These are phyloP conservation scores for Phyllachora maydis DNA, from an alignment of 2,329 filamentous ascomycete species.

Conservation along the genomic window DNA sequence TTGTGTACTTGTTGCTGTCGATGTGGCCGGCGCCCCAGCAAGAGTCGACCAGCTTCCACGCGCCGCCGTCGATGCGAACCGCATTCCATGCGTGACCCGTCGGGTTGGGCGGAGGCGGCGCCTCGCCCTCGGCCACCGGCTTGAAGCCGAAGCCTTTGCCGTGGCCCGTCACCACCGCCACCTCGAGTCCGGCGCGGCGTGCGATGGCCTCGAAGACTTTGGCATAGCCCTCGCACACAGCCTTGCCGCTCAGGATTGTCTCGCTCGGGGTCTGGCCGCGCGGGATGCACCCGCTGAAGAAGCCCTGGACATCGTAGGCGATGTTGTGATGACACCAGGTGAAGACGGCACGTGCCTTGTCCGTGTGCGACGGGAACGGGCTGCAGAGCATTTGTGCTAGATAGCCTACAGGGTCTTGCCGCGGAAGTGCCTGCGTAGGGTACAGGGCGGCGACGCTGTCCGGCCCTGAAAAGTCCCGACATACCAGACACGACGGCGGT, in stretches of 20 bases:
- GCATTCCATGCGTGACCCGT: slow-evolving; percentile 82
- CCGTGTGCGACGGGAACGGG: slow-evolving; percentile 62
- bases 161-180: slow-evolving; percentile 53
- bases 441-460: slow-evolving; percentile 63
- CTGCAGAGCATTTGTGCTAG: slow-evolving; percentile 60
- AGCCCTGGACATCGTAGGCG: slow-evolving; percentile 58
- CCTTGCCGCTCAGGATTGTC: slow-evolving; percentile 56
- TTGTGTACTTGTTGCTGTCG: slow-evolving; percentile 35
- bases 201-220: slow-evolving; percentile 64
- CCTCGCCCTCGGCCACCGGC: slow-evolving; percentile 38
- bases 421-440: slow-evolving; percentile 50
- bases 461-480: slow-evolving; percentile 70
- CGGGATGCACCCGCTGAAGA: slow-evolving; percentile 52
- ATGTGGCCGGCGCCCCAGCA: slow-evolving; percentile 84
- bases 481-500: slow-evolving; percentile 42
- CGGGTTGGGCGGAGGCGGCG: slow-evolving; percentile 39
- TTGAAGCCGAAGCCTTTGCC: slow-evolving; percentile 70
- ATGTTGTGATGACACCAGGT: slow-evolving; percentile 94
- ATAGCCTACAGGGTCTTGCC: slow-evolving; percentile 43
- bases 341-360: slow-evolving; percentile 85
- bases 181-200: slow-evolving; percentile 58
- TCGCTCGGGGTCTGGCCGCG: slow-evolving; percentile 43
- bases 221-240: slow-evolving; percentile 86
- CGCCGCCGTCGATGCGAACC: slow-evolving; percentile 64
- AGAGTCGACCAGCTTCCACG: slow-evolving; percentile 79